phyloP scores from a whole-genome alignment of 768 basidiomycete species.

The Coprinopsis cinerea region DNA sequence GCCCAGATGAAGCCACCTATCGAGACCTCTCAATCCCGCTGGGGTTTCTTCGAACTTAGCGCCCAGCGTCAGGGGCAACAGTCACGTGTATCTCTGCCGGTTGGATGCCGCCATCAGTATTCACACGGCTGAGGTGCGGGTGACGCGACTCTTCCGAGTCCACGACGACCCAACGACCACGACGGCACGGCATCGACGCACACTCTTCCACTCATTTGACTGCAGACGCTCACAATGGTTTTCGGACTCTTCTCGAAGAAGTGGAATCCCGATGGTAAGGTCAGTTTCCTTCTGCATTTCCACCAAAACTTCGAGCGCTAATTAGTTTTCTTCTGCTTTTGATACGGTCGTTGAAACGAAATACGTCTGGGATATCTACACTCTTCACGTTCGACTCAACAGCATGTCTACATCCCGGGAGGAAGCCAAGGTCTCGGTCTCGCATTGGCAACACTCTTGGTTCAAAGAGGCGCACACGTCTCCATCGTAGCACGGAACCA shows the following conservation, averaged over 20 bases:
- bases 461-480: constrained; percentile 68
- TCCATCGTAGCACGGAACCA: constrained; percentile 81
- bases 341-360: background rate
- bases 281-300: constrained; percentile 12
- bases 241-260: constrained; percentile 28
- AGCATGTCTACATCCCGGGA: constrained; percentile 87
- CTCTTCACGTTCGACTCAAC: background rate
- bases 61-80: too few relatives aligned
- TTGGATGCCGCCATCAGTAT: too few relatives aligned
- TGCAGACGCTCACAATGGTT: constrained; percentile 14
- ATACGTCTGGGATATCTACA: background rate
- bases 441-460: constrained; percentile 61
- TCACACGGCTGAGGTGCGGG: too few relatives aligned
- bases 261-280: constrained; percentile 49
- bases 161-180: too few relatives aligned
- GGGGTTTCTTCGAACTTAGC: too few relatives aligned
- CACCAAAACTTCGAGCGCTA: background rate
- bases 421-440: constrained; percentile 80
- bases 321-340: background rate
- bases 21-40: too few relatives aligned
- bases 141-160: too few relatives aligned
- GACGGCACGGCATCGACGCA: too few relatives aligned
- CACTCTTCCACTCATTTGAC: too few relatives aligned
- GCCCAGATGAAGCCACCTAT: too few relatives aligned
- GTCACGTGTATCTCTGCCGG: too few relatives aligned